Base-by-base conservation (phyloP, 352 stramenopile genomes). In the Phytophthora vignae region DNA sequence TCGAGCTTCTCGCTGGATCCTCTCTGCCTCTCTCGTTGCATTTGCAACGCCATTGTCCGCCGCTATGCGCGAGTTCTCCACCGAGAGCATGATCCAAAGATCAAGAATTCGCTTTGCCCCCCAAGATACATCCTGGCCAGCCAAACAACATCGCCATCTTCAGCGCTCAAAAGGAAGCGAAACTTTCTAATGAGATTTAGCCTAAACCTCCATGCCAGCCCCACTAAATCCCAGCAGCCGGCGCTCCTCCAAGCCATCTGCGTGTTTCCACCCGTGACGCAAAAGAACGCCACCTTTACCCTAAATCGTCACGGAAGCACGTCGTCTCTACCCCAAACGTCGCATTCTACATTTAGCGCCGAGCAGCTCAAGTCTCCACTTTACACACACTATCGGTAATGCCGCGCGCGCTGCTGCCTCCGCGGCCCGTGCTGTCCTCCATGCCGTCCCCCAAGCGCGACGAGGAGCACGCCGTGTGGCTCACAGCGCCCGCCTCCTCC, bases 201-300 rank as follows among this genome's bases (percentile, higher is more conserved):
- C 40, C 42, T 49, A 49, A 49, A 49, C 14, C 15, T 49, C 8
- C 6, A 21, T 6, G 5, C 14, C 0, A 17, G 3, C 2, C 5
- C 67, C 67, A 69, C 46, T 74, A 74, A 74, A 71, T 62, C 54
- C 19, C 25, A 64, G 53, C 67, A 70, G 54, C 38, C 46, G 59
- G 29, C 42, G 29, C 38, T 4, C 42, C 29, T 12, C 25, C 67
- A 38, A 74, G 55, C 31, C 68, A 71, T 40, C 68, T 67, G 62
- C 68, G 27, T 60, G 27, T 63, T 58, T 52, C 19, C 50, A 54
- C 36, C 55, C 40, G 21, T 44, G 25, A 3, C 15, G n/a, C 48
- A 53, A 71, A 66, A 66, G 58, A 27, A 36, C 55, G 55, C 55
- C 31, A 33, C 54, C 54, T 46, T 21, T 38, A 60, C 33, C n/a